These are phyloP conservation scores for Pseudogymnoascus sp. DNA, from an alignment of 2,329 filamentous ascomycete genomes.

Conservation along the genomic window DNA sequence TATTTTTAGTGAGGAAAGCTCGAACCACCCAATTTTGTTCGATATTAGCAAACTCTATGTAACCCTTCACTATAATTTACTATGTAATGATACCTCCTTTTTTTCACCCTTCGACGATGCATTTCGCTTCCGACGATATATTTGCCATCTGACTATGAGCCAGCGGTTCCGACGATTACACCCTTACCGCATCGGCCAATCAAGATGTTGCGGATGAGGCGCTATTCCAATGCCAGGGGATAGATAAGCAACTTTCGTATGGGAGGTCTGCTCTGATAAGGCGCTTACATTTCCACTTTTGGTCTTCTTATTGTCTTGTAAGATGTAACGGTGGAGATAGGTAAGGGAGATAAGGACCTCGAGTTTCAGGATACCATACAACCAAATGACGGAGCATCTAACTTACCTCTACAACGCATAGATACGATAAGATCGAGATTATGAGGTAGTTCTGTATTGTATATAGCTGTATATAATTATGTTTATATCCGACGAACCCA, in stretches of 20 bases:
- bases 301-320: neutral
- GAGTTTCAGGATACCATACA: neutral
- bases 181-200: neutral
- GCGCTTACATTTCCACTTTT: neutral
- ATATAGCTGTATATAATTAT: neutral
- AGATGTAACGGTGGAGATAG: neutral
- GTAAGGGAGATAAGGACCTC: neutral
- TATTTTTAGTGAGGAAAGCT: too few relatives aligned
- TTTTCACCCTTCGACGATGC: too few relatives aligned
- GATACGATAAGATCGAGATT: neutral
- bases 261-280: neutral
- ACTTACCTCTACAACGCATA: neutral
- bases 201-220: neutral
- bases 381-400: neutral
- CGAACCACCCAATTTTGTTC: too few relatives aligned
- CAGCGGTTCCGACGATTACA: too few relatives aligned
- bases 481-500: neutral
- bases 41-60: too few relatives aligned
- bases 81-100: too few relatives aligned
- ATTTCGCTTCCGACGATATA: too few relatives aligned
- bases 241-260: neutral
- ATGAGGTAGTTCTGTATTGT: neutral
- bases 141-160: too few relatives aligned
- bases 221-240: neutral
- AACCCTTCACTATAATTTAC: too few relatives aligned